Percentiles rank a stretch among this genome's conserved stretches.
Conservation (phyloP, 163 green algal genomes). For the Chlorella variabilis region DNA sequence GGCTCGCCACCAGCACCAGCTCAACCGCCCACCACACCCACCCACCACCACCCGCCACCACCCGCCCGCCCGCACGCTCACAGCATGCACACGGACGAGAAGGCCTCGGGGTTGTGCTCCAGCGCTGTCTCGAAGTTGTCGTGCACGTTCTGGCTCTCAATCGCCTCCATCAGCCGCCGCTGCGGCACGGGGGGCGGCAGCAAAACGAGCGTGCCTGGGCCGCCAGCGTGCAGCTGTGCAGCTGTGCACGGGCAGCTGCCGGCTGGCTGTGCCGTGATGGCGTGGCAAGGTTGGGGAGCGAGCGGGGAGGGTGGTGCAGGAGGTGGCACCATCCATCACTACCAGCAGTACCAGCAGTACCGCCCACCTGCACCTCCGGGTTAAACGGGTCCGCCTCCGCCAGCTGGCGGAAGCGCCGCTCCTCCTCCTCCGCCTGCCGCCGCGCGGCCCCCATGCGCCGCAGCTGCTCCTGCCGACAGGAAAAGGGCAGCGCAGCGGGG, state of each 20-base stretch:
- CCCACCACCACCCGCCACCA: not conserved
- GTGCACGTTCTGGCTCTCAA: conserved; percentile 86
- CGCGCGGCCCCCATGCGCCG: conserved; percentile 2
- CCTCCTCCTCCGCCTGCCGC: conserved; percentile 38
- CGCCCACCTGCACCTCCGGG: conserved; percentile 55
- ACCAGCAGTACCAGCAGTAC: not conserved
- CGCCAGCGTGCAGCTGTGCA: too few species aligned
- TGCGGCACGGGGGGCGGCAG: conserved; percentile 47
- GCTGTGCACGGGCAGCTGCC: too few species aligned
- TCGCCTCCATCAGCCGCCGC: conserved; percentile 85
- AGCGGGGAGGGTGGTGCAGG: too few species aligned
- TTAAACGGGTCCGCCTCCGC: conserved; percentile 86
- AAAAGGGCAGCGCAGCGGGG: not conserved
- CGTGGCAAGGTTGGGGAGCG: too few species aligned
- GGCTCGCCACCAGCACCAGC: too few species aligned
- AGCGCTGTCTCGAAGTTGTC: conserved; percentile 88
- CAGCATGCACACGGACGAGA: conserved; percentile 90
- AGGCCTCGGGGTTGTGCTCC: conserved; percentile 94
- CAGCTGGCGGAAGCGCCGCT: conserved; percentile 39
- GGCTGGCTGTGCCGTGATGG: too few species aligned
- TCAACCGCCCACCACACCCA: not conserved
- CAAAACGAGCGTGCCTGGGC: not conserved
- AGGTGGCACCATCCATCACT: not conserved
- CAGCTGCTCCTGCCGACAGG: not conserved
- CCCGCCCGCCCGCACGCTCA: not conserved